Percentiles rank a stretch among this genome's conserved stretches.
Evolutionary conservation across 306 rosid genomes (phyloP).

Genomic region (Vigna radiata): DNA sequence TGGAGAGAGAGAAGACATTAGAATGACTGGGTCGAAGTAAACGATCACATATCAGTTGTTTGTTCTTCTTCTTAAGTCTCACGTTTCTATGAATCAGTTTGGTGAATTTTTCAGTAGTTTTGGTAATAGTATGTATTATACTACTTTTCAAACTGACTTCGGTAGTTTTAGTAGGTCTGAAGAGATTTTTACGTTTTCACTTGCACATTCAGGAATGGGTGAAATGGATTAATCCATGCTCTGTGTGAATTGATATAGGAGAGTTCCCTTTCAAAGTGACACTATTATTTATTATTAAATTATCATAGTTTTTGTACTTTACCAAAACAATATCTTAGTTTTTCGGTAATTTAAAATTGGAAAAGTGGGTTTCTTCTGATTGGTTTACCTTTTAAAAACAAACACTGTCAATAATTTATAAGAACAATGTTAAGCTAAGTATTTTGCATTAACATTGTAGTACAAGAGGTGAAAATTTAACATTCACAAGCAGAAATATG

Average conservation of each 20-base stretch:
- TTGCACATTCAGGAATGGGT: background rate
- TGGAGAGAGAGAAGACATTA: background rate
- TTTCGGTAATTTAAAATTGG: no score
- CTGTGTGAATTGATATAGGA: background rate
- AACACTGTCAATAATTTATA: no score
- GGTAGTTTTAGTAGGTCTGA: background rate
- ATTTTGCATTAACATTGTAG: no score
- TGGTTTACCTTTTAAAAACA: no score
- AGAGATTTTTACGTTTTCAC: background rate
- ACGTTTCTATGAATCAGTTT: slow-evolving; percentile 1
- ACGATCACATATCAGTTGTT: background rate
- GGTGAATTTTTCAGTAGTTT: background rate
- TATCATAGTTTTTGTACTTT: background rate
- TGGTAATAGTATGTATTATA: background rate
- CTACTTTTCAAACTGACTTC: background rate
- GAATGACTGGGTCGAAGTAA: background rate
- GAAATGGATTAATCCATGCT: background rate
- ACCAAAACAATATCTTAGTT: no score
- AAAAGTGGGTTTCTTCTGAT: no score
- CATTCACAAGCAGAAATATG: no score
- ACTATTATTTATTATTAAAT: background rate
- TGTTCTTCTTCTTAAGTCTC: background rate
- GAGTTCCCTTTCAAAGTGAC: background rate
- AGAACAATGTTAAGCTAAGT: no score
- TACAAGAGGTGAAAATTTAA: no score